phyloP scores from a whole-genome alignment of 805 yeast genomes.

The Zygosaccharomyces pseudorouxii region DNA sequence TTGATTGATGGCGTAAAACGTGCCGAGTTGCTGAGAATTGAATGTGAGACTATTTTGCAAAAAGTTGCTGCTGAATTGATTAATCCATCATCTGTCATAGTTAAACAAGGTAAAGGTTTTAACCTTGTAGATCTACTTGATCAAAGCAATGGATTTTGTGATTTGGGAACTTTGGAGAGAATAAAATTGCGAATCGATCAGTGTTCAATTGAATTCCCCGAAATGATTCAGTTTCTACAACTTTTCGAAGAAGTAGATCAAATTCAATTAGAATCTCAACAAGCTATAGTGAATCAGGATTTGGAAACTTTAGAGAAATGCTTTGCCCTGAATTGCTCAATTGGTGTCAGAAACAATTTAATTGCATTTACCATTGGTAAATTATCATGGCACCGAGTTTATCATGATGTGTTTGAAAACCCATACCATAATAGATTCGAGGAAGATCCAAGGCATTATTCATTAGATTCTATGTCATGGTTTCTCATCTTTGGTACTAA shows the following conservation, averaged over 20 bases:
- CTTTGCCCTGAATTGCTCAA: slow-evolving; percentile 11
- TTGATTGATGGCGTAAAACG: not conserved
- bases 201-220: slow-evolving; percentile 15
- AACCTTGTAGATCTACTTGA: slow-evolving; percentile 7
- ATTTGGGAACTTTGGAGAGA: slow-evolving; percentile 3
- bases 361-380: slow-evolving; percentile 14
- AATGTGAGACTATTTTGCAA: slow-evolving; percentile 1
- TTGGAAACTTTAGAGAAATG: slow-evolving; percentile 8
- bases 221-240: slow-evolving; percentile 9
- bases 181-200: slow-evolving; percentile 1
- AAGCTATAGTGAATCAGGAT: slow-evolving; percentile 6
- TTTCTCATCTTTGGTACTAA: slow-evolving; percentile 23
- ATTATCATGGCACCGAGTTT: slow-evolving; percentile 23
- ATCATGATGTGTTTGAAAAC: slow-evolving; percentile 13
- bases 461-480: slow-evolving; percentile 11
- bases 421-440: not conserved
- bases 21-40: not conserved
- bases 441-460: slow-evolving; percentile 11
- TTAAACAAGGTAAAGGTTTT: slow-evolving; percentile 9
- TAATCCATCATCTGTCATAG: not conserved
- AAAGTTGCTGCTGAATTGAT: not conserved
- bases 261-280: slow-evolving; percentile 8
- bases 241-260: slow-evolving; percentile 4
- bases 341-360: slow-evolving; percentile 16
- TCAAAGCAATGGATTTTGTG: slow-evolving; percentile 1